Evolutionary conservation across 2,329 filamentous ascomycete species (phyloP).

Genomic region (Beauveria australis): DNA sequence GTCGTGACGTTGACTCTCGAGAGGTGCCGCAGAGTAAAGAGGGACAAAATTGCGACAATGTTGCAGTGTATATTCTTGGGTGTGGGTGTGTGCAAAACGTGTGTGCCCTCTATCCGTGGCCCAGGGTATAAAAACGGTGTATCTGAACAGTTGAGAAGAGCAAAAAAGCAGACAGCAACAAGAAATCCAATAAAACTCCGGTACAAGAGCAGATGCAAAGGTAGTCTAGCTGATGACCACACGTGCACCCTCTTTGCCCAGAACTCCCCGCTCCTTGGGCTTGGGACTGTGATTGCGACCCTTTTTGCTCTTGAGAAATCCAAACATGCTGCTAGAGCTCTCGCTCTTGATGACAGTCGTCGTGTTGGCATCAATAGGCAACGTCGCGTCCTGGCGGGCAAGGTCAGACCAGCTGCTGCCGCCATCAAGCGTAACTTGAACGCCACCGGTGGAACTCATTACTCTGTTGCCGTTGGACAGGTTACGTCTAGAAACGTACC

Average conservation of each 20-base stretch:
- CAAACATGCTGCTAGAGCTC: conserved; percentile 71
- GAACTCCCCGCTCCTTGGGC: conserved; percentile 82
- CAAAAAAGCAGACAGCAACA: background rate
- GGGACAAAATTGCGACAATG: too few relatives aligned
- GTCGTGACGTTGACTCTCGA: background rate
- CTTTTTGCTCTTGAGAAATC: conserved; percentile 83
- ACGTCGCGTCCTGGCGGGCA: conserved; percentile 71
- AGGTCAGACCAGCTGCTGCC: conserved; percentile 87
- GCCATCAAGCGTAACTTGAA: conserved; percentile 86
- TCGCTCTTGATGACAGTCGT: conserved; percentile 43
- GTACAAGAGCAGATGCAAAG: background rate
- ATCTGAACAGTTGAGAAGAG: background rate
- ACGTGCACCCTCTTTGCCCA: conserved; percentile 90
- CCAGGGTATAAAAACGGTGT: conserved; percentile 9
- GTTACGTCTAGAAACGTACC: conserved; percentile 37
- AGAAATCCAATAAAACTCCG: background rate
- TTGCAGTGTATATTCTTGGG: background rate
- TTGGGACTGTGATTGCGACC: conserved; percentile 87
- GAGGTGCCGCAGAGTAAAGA: background rate
- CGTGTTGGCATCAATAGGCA: conserved; percentile 57
- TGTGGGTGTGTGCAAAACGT: background rate
- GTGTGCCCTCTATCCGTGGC: conserved; percentile 4
- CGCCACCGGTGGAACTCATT: conserved; percentile 70
- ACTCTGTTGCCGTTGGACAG: conserved; percentile 58
- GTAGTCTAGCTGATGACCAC: conserved; percentile 58